Conservation (phyloP, 306 rosid genomes). For the Cicer arietinum region DNA sequence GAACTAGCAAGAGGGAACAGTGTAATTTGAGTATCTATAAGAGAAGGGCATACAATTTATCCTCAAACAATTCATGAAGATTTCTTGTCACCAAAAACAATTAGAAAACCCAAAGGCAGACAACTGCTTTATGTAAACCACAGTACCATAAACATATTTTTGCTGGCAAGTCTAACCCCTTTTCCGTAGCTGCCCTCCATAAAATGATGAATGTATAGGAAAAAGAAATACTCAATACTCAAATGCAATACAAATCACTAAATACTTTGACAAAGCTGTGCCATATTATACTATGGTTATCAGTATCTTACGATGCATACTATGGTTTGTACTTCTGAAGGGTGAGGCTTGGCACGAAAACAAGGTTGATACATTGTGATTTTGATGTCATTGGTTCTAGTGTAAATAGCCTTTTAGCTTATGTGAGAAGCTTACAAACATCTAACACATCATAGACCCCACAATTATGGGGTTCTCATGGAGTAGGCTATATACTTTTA, state of each 20-base stretch:
- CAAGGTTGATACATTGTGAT: constrained; percentile 7
- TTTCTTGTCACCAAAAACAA: constrained; percentile 27
- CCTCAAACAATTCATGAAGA: constrained; percentile 11
- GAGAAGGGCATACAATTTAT: background rate
- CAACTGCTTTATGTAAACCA: constrained; percentile 1
- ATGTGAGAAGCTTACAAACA: background rate
- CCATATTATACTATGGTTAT: background rate
- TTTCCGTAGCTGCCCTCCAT: constrained; percentile 18
- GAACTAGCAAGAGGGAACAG: background rate
- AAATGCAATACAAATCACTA: constrained; percentile 6
- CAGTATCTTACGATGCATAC: no score
- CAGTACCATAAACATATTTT: constrained; percentile 14
- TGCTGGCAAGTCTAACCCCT: constrained; percentile 17
- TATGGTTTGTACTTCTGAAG: background rate
- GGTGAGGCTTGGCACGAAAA: constrained; percentile 4
- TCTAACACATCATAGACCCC: constrained; percentile 1
- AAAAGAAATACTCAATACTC: background rate
- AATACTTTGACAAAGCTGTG: background rate
- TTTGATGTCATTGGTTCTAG: constrained; percentile 19
- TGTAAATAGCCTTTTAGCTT: background rate
- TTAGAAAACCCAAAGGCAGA: constrained; percentile 23
- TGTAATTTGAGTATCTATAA: constrained; percentile 1
- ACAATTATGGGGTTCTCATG: background rate
- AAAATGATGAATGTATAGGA: constrained; percentile 22
- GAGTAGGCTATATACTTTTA: background rate